Conservation (phyloP, 2,329 filamentous ascomycete genomes). For the Trichoderma koningii region DNA sequence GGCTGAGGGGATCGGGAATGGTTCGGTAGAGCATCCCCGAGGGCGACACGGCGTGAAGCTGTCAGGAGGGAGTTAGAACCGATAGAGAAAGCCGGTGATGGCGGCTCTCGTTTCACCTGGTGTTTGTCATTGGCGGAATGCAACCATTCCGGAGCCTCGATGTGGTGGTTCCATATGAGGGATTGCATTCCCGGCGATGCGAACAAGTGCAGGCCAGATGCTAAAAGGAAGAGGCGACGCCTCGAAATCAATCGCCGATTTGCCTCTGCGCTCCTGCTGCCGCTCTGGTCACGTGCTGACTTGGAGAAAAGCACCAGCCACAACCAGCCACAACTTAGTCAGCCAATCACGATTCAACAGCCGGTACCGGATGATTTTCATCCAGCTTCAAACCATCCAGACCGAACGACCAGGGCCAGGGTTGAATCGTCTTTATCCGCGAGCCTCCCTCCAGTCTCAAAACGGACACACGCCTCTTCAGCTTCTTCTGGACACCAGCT, state of each 20-base stretch:
- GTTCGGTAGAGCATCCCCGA: constrained; percentile 13
- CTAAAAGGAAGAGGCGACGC: constrained; percentile 17
- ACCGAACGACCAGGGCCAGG: not conserved
- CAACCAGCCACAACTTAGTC: constrained; percentile 11
- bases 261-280: not conserved
- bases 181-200: not conserved
- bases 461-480: constrained; percentile 2
- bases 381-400: not conserved
- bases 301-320: not conserved
- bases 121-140: constrained; percentile 12
- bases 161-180: constrained; percentile 10
- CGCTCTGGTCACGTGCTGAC: constrained; percentile 8
- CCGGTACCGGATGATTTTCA: constrained; percentile 3
- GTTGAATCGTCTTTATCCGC: not conserved
- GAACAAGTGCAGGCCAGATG: constrained; percentile 3
- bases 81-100: constrained; percentile 4
- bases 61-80: not conserved
- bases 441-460: not conserved
- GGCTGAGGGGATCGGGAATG: not conserved
- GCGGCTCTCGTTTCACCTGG: not conserved
- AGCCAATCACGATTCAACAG: constrained; percentile 2
- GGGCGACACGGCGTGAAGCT: not conserved
- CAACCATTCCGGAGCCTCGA: not conserved
- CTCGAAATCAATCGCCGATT: not conserved
- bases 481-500: not conserved